Conservation (phyloP, 2,329 filamentous ascomycete species). For the Mycosphaerella sp. region DNA sequence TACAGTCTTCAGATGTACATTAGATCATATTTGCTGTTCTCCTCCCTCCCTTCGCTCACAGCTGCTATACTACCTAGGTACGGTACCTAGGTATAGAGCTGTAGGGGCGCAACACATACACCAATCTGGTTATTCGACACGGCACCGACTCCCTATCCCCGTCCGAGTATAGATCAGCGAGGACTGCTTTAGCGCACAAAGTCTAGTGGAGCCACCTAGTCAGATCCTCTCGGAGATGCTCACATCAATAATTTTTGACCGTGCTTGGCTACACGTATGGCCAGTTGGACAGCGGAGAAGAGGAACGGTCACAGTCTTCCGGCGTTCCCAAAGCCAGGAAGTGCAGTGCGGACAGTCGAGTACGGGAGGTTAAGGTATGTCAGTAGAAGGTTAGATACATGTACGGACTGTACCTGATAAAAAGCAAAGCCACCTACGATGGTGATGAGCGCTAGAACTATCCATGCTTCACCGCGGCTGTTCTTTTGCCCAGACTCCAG, state of each 20-base stretch:
- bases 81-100: conserved; percentile 51
- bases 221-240: background rate
- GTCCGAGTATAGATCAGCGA: conserved; percentile 6
- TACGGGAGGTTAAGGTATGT: too few species aligned
- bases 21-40: too few species aligned
- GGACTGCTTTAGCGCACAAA: background rate
- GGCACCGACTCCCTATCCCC: background rate
- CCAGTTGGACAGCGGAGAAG: background rate
- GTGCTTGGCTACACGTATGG: too few species aligned
- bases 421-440: background rate
- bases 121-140: background rate
- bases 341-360: too few species aligned
- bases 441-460: background rate
- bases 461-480: background rate
- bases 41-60: conserved; percentile 58
- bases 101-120: conserved; percentile 63
- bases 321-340: background rate
- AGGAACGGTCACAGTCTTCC: background rate
- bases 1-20: conserved; percentile 62
- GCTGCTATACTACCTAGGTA: conserved; percentile 73
- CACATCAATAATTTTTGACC: background rate
- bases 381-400: background rate
- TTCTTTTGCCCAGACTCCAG: background rate
- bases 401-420: background rate
- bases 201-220: background rate